Evolutionary conservation across 306 rosid genomes (phyloP), one percentile per base, ranked within the genome.

Genomic region (Medicago ruthenica): DNA sequence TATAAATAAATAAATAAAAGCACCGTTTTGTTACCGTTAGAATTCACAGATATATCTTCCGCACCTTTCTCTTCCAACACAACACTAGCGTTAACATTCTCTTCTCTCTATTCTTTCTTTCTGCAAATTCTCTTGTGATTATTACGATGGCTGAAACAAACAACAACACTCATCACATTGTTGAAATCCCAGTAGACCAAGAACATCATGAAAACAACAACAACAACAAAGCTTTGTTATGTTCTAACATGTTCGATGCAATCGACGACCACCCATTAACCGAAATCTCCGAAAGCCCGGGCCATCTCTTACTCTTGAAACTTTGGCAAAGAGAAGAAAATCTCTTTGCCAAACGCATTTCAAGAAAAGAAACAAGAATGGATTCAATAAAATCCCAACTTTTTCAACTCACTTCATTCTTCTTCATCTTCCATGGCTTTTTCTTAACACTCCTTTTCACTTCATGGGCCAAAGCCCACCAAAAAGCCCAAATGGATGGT

Each of bases 271-370:
- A 95, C 80, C 99, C 97, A 4, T 73, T 95, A 17, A 84, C 84
- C 20, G 97, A 95, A 57, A 95, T 95, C 50, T 90, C 97, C 0
- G 84, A 82, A 8, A 63, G n/a, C 89, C 97, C 0, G 99, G 99
- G 13, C 99, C 99, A 92, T 45, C 88, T 95, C 47, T 58, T 95
- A 61, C 96, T 92, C 15, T 86, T 95, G 17, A 95, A 90, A 81
- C 97, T 95, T 41, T 90, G 93, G 93, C 97, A 91, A 22, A 88
- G 99, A 77, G 92, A 92, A 31, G 99, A 95, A 60, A 84, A 86
- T 24, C 80, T 95, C 42, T 86, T 77, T 15, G 89, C 90, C 45
- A 77, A 83, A 15, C 76, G 89, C 9, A 87, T 92, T 1, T 79
- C 89, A 0, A 76, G 69, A 0, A 89, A 83, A 58, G 97, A 92